A percentile compares a stretch with the other conserved stretches of the same genome.
phyloP scores from a whole-genome alignment of 139 green algal species.

The Chlorella sp. region DNA sequence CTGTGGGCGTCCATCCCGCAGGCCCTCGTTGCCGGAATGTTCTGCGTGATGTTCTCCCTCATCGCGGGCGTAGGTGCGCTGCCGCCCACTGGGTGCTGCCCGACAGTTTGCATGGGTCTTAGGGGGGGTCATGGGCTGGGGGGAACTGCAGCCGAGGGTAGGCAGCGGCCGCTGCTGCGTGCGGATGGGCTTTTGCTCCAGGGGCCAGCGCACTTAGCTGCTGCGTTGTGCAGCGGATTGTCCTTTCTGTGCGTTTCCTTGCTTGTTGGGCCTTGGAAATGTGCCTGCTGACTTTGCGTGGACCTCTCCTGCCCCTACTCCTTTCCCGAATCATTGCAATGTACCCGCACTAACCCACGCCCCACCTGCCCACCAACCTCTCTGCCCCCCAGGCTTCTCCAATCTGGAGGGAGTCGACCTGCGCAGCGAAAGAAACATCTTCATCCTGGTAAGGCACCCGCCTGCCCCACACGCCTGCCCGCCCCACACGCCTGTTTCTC shows the following conservation, averaged over 20 bases:
- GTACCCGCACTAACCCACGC: not conserved
- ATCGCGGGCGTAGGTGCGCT: constrained; percentile 46
- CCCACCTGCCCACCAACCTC: not conserved
- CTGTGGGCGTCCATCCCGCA: constrained; percentile 74
- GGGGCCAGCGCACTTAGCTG: not conserved
- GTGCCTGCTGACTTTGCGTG: not conserved
- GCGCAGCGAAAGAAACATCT: constrained; percentile 66
- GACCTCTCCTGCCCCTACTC: not conserved
- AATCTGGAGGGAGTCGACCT: constrained; percentile 64
- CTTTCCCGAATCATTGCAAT: not conserved
- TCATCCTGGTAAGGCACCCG: constrained; percentile 52
- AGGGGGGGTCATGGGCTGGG: too few relatives aligned
- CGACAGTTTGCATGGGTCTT: too few relatives aligned
- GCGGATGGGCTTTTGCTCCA: too few relatives aligned
- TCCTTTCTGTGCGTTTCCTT: too few relatives aligned
- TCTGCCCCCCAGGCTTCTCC: constrained; percentile 38
- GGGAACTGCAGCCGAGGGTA: not conserved
- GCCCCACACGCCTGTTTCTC: too few relatives aligned
- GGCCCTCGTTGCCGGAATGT: constrained; percentile 65
- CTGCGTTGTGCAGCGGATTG: too few relatives aligned
- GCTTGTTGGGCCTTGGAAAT: too few relatives aligned
- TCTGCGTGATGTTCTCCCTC: constrained; percentile 76
- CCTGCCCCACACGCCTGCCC: too few relatives aligned
- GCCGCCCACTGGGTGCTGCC: not conserved
- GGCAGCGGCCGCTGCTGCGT: too few relatives aligned